Evolutionary conservation across 129 eudicot species (phyloP), one percentile per base, ranked within the genome.

Genomic region (Tanacetum coccineum): DNA sequence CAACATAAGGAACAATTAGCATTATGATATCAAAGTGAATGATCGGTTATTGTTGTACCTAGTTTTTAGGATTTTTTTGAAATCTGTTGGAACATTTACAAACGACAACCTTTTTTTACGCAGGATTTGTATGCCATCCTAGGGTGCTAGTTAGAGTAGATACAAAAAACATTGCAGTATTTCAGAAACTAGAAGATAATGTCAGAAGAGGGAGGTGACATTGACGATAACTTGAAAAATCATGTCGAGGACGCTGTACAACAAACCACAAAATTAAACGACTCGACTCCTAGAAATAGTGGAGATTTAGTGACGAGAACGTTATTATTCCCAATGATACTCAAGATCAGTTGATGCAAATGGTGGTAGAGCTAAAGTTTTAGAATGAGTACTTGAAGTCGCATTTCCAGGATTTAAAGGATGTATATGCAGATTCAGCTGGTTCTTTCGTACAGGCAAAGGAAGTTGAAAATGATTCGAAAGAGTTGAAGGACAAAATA

Each of bases 381-480:
- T 86, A 89, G 64, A 89, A 83, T 63, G 96, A 94, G 66, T 94
- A 86, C 84, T 62, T 94, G 74, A 89, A 82, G 78, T 86, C 96
- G 73, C 85, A 87, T 70, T 75, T 84, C 69, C 74, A 76, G 81
- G 95, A 75, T 47, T 67, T 84, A 76, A 79, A 78, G 72, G 81
- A 48, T n/a, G 51, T 66, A 56, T 68, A 70, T 46, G 15, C 32
- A 39, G 78, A 82, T 49, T 79, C 86, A 59, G 68, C 49, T 70
- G 72, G 55, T 14, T 73, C 48, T 62, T 73, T 60, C 30, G 13
- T 44, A 64, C 79, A 57, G 45, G 70, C 61, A 54, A 89, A 83
- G 20, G 67, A 40, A 30, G 66, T 55, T 19, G 1, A 14, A 4
- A 77, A 67, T 59, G 82, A 81, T 74, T 63, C 68, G 4, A 63